Percentiles rank a stretch among this genome's conserved stretches.
phyloP scores from a whole-genome alignment of 805 yeast genomes.

The Hemisphaericaspora nanyangensis region DNA sequence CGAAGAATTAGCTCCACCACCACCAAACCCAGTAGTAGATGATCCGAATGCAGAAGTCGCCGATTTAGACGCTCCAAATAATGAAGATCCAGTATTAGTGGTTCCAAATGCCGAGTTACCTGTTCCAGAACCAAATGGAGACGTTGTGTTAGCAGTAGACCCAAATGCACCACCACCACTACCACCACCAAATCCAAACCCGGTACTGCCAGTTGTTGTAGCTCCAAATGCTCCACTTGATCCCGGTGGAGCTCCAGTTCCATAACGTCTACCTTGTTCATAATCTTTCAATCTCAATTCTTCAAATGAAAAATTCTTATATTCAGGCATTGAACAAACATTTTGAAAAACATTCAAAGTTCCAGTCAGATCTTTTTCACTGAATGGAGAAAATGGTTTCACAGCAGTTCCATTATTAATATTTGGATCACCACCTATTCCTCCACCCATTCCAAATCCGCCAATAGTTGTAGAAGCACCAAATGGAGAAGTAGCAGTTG shows the following conservation, averaged over 20 bases:
- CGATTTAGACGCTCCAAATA: conserved; percentile 36
- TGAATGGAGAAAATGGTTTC: conserved; percentile 63
- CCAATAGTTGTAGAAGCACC: conserved; percentile 15
- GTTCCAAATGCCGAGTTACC: conserved; percentile 14
- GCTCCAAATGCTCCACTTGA: conserved; percentile 30
- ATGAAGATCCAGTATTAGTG: conserved; percentile 13
- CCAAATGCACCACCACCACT: conserved; percentile 24
- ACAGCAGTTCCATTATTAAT: conserved; percentile 64
- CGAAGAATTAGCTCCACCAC: conserved; percentile 4
- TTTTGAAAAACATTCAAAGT: conserved; percentile 56
- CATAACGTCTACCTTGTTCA: conserved; percentile 62
- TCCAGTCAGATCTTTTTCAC: conserved; percentile 68
- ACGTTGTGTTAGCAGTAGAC: conserved; percentile 22
- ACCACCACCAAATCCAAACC: conserved; percentile 14
- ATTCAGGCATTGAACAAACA: conserved; percentile 88
- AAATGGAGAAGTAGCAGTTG: conserved; percentile 25
- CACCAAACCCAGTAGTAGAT: conserved; percentile 13
- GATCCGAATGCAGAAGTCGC: conserved; percentile 31
- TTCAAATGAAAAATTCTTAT: conserved; percentile 73
- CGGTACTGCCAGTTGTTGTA: conserved; percentile 16
- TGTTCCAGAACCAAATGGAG: conserved; percentile 29
- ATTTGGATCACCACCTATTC: conserved; percentile 21
- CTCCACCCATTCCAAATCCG: conserved; percentile 19
- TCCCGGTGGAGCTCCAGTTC: conserved; percentile 31
- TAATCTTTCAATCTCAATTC: conserved; percentile 90